Base-by-base conservation (phyloP, 345 rosid genomes). In the Lumnitzera littorea region DNA sequence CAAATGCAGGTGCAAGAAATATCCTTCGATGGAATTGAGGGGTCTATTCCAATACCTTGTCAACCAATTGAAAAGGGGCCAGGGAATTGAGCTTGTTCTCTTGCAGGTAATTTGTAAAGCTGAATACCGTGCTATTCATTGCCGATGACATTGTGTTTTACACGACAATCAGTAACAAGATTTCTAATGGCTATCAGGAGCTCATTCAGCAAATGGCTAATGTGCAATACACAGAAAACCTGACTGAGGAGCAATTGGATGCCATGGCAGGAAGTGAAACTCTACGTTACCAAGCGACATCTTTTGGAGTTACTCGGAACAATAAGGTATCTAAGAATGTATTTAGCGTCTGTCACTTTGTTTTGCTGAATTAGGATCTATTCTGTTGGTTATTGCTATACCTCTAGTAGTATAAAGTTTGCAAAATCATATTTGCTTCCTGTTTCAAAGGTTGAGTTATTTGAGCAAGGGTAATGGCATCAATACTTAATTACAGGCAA, bases 221-320 rank as follows among this genome's bases (percentile, higher is more conserved):
- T 78, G 97, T 91, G 57, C 99, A 88, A 67, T 95, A 88, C 78
- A 95, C 91, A 1, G 97, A 95, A 76, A 95, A 95, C 78, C 79
- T 95, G 66, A 95, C 99, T 13, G 97, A 88, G 79, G 99, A 95
- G 62, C 99, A 95, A 76, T 80, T 95, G 80, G 97, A 91, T 79
- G 87, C 99, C 64, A 95, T 91, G 99, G 99, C 99, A 20, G 99
- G 99, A 58, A 84, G 99, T 77, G 99, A 95, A 72, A 91, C 96
- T 46, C 91, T 95, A 49, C 92, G 97, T 23, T 88, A 82, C 72
- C 97, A 88, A 69, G 97, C 94, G 63, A 91, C 99, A 62, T 91
- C 97, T 7, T 88, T 86, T 79, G 96, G 96, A 62, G 75, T 82
- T 69, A 74, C 97, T 59, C 81, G 95, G 61, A 95, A 88, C 72